Conservation (phyloP, 495 filamentous ascomycete genomes). For the Aspergillus nidulans region DNA sequence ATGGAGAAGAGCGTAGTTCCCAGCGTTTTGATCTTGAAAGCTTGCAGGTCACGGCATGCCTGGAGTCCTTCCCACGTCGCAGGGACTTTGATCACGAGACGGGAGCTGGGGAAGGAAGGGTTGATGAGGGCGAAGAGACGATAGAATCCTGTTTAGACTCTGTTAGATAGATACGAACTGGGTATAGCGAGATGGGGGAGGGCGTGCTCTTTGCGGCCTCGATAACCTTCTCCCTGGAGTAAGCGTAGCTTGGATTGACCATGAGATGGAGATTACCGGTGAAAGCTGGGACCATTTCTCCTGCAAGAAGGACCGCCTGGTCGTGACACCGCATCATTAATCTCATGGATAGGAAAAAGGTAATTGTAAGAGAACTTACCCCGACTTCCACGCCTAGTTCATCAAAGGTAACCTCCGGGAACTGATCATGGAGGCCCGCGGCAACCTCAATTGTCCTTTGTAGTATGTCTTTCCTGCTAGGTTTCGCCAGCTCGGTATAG, state of each 20-base stretch:
- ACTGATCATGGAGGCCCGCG: neutral
- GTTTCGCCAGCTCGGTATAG: conserved; percentile 1
- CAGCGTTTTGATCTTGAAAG: conserved; percentile 1
- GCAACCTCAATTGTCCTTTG: neutral
- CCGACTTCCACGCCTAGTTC: conserved; percentile 5
- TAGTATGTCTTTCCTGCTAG: neutral
- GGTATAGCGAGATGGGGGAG: neutral
- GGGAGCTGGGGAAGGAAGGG: neutral
- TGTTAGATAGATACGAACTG: neutral
- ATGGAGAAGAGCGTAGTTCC: conserved; percentile 7
- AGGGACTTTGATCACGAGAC: conserved; percentile 5
- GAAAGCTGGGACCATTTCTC: neutral
- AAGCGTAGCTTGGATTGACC: conserved; percentile 1
- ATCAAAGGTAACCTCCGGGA: neutral
- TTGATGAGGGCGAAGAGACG: neutral
- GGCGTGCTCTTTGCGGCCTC: neutral
- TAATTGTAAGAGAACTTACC: neutral
- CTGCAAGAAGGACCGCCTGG: neutral
- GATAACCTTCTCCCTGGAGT: neutral
- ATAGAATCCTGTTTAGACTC: neutral
- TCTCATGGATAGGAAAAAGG: no score
- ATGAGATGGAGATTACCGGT: conserved; percentile 7
- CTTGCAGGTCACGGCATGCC: conserved; percentile 1
- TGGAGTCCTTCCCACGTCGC: conserved; percentile 9
- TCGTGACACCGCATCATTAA: neutral